Evolutionary conservation across 2,329 filamentous ascomycete species (phyloP).

Genomic region (Herpotrichia juniperi): DNA sequence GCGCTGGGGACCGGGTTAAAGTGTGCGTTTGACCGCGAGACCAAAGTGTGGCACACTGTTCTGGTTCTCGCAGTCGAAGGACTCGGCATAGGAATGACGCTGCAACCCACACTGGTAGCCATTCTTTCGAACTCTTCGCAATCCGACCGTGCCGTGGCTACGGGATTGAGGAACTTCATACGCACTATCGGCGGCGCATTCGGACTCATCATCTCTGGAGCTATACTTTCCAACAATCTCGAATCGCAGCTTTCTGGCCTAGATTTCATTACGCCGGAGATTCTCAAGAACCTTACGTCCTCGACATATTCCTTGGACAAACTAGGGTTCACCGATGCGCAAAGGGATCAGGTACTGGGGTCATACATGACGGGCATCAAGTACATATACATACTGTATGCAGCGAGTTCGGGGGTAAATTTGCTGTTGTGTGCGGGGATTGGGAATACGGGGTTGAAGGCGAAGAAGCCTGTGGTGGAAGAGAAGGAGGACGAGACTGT

Average conservation of each 20-base stretch:
- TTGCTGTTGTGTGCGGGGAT: constrained; percentile 25
- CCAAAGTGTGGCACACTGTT: constrained; percentile 54
- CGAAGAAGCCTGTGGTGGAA: constrained; percentile 24
- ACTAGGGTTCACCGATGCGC: constrained; percentile 11
- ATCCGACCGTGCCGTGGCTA: constrained; percentile 64
- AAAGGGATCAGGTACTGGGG: constrained; percentile 16
- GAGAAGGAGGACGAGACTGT: neutral
- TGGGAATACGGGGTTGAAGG: constrained; percentile 28
- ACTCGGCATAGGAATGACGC: constrained; percentile 53
- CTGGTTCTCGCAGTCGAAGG: constrained; percentile 58
- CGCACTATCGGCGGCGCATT: constrained; percentile 63
- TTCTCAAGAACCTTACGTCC: constrained; percentile 24
- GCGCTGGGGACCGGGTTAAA: constrained; percentile 61
- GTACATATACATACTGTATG: constrained; percentile 27
- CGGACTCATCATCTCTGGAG: constrained; percentile 21
- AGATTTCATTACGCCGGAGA: constrained; percentile 14
- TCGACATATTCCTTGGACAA: constrained; percentile 24
- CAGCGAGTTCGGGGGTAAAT: constrained; percentile 19
- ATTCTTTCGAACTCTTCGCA: constrained; percentile 57
- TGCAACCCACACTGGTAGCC: constrained; percentile 61
- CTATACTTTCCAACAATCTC: constrained; percentile 19
- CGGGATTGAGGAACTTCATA: constrained; percentile 66
- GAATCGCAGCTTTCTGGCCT: constrained; percentile 9
- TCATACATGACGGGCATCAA: constrained; percentile 25
- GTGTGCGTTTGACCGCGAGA: constrained; percentile 53